Base-by-base conservation (phyloP, 306 rosid species). In the Pterocarpus macrocarpus region DNA sequence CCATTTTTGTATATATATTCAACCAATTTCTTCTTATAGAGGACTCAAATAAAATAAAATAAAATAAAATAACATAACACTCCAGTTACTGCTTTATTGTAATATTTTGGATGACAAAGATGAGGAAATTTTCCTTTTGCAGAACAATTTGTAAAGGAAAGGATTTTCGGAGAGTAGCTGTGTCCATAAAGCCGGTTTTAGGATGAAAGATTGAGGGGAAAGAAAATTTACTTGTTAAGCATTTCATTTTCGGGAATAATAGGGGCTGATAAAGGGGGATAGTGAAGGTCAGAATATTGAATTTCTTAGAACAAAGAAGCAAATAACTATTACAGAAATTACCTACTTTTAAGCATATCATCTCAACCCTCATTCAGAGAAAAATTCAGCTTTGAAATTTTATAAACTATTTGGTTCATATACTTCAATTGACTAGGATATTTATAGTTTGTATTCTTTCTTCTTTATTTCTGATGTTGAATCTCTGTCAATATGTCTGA, bases 401-500 rank as follows among this genome's bases (percentile, higher is more conserved):
- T 22, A 8, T 44, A 53, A 14, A 2, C 34, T 69, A 65, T 22
- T 53, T 70, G 41, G 10, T 62, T 49, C 30, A 1, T 62, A n/a
- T 35, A 33, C 16, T 59, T 63, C 4, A 43, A 9, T 45, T 59
- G 52, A 62, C 17, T 45, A 17, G 5, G 53, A 15, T 64, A 16
- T 81, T 80, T 80, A 49, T 75, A 75, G 70, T 43, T 44, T 73
- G 50, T 33, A 43, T n/a, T 41, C 7, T 10, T 32, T 65, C 55
- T 72, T 10, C 45, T 56, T 33, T 34, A 41, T 30, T 16, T 45
- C 5, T 49, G 5, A 44, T 38, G 41, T 32, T 43, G 63, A 64
- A 30, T 47, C 71, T 55, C 71, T 66, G 61, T 57, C 5, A 5
- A 17, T 77, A 39, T 8, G 33, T 44, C 69, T 77, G 78, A 41